Evolutionary conservation across 2,329 filamentous ascomycete genomes (phyloP).

Genomic region (Acarospora socialis): DNA sequence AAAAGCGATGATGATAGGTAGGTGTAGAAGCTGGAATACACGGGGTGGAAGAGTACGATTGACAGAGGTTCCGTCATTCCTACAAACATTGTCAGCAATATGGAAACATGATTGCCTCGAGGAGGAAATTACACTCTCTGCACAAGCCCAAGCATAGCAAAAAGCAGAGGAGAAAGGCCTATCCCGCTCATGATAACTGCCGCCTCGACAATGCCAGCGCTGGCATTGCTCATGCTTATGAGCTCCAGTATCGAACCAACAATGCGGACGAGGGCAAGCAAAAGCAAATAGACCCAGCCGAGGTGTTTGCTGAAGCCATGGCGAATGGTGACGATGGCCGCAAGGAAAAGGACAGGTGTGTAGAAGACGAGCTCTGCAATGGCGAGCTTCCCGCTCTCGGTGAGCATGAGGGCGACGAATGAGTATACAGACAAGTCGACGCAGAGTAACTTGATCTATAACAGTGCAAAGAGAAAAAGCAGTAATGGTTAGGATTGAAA

Average conservation of each 20-base stretch:
- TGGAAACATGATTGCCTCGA: not conserved
- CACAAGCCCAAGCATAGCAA: conserved; percentile 33
- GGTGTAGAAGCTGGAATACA: conserved; percentile 20
- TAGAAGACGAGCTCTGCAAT: conserved; percentile 25
- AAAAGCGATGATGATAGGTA: conserved; percentile 21
- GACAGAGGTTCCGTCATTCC: conserved; percentile 13
- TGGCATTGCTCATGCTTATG: conserved; percentile 31
- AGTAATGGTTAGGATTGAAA: no score
- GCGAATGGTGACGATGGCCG: conserved; percentile 20
- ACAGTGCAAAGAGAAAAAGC: no score
- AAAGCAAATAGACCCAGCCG: conserved; percentile 40
- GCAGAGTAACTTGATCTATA: no score
- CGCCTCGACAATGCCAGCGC: conserved; percentile 24
- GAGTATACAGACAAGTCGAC: no score
- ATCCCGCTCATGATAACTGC: conserved; percentile 32
- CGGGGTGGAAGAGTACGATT: conserved; percentile 13
- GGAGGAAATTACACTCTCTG: conserved; percentile 20
- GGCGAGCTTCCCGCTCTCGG: conserved; percentile 2
- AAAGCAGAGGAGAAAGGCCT: conserved; percentile 35
- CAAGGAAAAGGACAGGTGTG: conserved; percentile 20
- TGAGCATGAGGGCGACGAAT: not conserved
- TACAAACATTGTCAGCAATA: conserved; percentile 1
- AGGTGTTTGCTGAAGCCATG: conserved; percentile 29
- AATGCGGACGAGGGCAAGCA: conserved; percentile 39
- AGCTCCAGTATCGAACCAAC: conserved; percentile 37